Conservation (phyloP, 2,329 filamentous ascomycete species). For the Pseudocercospora fijiensis region DNA sequence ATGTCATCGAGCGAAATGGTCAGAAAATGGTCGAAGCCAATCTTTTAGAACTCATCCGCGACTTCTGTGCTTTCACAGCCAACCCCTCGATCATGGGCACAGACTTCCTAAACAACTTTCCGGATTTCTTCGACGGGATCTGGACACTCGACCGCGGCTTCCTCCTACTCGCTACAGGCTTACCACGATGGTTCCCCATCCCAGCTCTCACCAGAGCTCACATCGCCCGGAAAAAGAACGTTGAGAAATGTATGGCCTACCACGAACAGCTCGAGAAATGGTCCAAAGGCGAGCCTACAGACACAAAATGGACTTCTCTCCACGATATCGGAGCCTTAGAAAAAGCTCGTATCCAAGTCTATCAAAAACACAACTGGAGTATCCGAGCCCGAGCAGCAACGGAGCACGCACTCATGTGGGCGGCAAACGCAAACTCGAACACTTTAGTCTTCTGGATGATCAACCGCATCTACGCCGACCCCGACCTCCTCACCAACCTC, state of each 20-base stretch:
- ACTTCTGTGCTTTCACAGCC: constrained; percentile 56
- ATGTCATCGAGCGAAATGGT: constrained; percentile 41
- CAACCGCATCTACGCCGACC: constrained; percentile 39
- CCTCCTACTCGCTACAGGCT: constrained; percentile 54
- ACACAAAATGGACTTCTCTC: constrained; percentile 37
- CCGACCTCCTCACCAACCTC: constrained; percentile 34
- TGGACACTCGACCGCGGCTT: constrained; percentile 57
- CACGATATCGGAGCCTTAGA: constrained; percentile 39
- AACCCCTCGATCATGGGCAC: constrained; percentile 54
- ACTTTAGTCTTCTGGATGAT: constrained; percentile 47
- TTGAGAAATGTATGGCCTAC: constrained; percentile 31
- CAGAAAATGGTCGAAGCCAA: constrained; percentile 53
- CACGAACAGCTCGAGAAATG: constrained; percentile 37
- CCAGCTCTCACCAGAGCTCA: constrained; percentile 52
- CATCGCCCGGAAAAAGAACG: constrained; percentile 37
- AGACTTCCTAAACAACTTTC: constrained; percentile 53
- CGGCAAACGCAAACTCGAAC: constrained; percentile 54
- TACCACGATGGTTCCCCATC: constrained; percentile 57
- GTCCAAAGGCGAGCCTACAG: constrained; percentile 33
- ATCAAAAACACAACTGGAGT: constrained; percentile 35
- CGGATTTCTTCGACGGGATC: constrained; percentile 55
- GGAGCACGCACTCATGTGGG: constrained; percentile 56
- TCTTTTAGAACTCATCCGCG: constrained; percentile 54
- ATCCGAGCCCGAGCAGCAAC: constrained; percentile 36
- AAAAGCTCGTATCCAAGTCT: constrained; percentile 35